Conservation (phyloP, 108 stramenopile genomes). For the Licmophora abbreviata region DNA sequence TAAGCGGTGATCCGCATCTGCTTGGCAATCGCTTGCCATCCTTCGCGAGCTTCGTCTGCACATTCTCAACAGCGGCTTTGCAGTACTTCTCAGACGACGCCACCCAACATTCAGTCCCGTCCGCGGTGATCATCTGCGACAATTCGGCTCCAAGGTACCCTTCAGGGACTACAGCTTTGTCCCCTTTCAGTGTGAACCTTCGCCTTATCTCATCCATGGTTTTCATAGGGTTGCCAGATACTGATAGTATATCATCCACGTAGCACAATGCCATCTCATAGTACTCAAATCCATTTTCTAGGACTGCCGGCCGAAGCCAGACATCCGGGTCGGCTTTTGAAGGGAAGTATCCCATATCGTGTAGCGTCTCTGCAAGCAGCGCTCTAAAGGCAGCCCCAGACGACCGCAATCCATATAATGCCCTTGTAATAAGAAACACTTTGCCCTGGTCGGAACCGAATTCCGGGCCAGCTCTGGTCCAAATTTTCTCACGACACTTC, state of each 20-base stretch:
- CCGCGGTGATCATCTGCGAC: background rate
- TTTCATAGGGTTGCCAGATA: background rate
- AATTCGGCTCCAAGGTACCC: constrained; percentile 18
- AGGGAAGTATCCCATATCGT: constrained; percentile 7
- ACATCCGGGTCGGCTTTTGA: constrained; percentile 11
- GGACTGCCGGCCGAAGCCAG: background rate
- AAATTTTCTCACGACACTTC: constrained; percentile 19
- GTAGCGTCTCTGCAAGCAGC: constrained; percentile 4
- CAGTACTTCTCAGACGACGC: constrained; percentile 1
- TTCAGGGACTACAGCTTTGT: constrained; percentile 7
- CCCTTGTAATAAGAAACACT: constrained; percentile 5
- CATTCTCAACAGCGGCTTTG: background rate
- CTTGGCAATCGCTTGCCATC: background rate
- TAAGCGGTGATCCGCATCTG: background rate
- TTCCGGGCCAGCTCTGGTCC: constrained; percentile 18
- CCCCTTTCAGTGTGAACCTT: constrained; percentile 13
- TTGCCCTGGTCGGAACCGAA: constrained; percentile 12
- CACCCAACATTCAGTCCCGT: background rate
- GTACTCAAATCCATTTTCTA: constrained; percentile 10
- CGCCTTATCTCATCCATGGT: background rate
- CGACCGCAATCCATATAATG: constrained; percentile 32
- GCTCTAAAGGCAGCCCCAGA: constrained; percentile 18
- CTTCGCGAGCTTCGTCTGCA: background rate
- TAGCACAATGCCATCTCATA: constrained; percentile 11
- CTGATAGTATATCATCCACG: constrained; percentile 16